Evolutionary conservation across 495 filamentous ascomycete species (phyloP), one percentile per base, ranked within the genome.

Genomic region (Friedmanniomyces endolithicus): DNA sequence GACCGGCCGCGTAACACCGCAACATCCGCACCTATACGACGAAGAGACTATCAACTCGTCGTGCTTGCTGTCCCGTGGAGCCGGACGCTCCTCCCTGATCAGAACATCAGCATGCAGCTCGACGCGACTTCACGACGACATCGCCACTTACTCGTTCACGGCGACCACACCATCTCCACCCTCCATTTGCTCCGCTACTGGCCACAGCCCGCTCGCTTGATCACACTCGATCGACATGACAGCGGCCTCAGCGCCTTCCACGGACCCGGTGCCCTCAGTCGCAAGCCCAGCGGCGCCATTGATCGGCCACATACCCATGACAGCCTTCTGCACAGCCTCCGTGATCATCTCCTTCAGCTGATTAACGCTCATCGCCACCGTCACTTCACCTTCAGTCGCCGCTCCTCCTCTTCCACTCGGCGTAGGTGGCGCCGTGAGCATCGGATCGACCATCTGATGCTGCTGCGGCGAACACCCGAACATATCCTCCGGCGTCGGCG

Each of bases 291-390:
- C 27, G 9, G 6, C 37, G 6, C 37, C 37, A 14, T 6, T 19
- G 6, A 2, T 41, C 37, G 37, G 16, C 6, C 29, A 24, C 17
- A 50, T 6, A 22, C 48, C 25, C 43, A 12, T 45, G 27, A 61
- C 43, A 34, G 55, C 59, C 45, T 58, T 48, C 29, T 54, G 19
- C 24, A 61, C 59, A 6, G 59, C 59, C 44, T 53, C 59, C 8
- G 17, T 37, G 48, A 61, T 61, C 45, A 61, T 54, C 0, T 25
- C 45, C 39, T 31, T 53, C 23, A 61, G 34, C 37, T 61, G 54
- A 14, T 61, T 54, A 1, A 57, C 31, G 6, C 24, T 53, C 29
- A 61, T 11, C 20, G 53, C 43, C 22, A 61, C 31, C 35, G 49
- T 44, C 43, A 57, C 34, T 19, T 17, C 22, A 27, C 43, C 17